Conservation (phyloP, 768 basidiomycete species). For the Lyophyllum atratum region DNA sequence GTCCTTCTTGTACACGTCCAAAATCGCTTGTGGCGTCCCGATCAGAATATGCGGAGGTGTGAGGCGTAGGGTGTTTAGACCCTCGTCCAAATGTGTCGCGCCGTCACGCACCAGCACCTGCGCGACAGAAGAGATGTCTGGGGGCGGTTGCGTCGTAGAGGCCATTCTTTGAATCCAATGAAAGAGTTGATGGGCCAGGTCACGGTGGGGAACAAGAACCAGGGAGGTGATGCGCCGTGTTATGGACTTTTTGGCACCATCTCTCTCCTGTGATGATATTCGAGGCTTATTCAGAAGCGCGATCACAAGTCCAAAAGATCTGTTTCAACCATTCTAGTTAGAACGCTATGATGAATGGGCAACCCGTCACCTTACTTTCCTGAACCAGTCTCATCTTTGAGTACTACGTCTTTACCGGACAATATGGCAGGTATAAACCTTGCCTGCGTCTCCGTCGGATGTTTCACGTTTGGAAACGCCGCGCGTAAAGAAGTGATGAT, state of each 20-base stretch:
- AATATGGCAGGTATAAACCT: conserved; percentile 65
- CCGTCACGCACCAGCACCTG: conserved; percentile 66
- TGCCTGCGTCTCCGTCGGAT: conserved; percentile 61
- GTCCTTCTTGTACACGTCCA: conserved; percentile 54
- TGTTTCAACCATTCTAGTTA: conserved; percentile 25
- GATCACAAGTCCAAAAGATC: conserved; percentile 72
- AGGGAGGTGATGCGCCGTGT: conserved; percentile 49
- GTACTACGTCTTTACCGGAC: conserved; percentile 56
- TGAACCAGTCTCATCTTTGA: conserved; percentile 74
- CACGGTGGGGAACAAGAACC: conserved; percentile 72
- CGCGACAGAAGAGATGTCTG: conserved; percentile 43
- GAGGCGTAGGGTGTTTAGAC: conserved; percentile 37
- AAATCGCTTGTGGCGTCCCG: conserved; percentile 68
- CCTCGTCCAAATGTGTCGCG: conserved; percentile 37
- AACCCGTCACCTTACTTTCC: conserved; percentile 64
- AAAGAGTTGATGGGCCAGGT: conserved; percentile 66
- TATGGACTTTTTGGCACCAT: conserved; percentile 19
- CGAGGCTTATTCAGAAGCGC: conserved; percentile 64
- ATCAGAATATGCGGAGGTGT: conserved; percentile 68
- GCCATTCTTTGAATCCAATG: conserved; percentile 65
- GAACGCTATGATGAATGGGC: conserved; percentile 4
- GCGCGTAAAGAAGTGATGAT: conserved; percentile 50
- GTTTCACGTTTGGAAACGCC: conserved; percentile 63
- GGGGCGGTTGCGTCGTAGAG: conserved; percentile 28
- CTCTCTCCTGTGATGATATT: conserved; percentile 22